Conservation (phyloP, 192 early-diverging fungal genomes). For the Rhizoclosmatium sp. region DNA sequence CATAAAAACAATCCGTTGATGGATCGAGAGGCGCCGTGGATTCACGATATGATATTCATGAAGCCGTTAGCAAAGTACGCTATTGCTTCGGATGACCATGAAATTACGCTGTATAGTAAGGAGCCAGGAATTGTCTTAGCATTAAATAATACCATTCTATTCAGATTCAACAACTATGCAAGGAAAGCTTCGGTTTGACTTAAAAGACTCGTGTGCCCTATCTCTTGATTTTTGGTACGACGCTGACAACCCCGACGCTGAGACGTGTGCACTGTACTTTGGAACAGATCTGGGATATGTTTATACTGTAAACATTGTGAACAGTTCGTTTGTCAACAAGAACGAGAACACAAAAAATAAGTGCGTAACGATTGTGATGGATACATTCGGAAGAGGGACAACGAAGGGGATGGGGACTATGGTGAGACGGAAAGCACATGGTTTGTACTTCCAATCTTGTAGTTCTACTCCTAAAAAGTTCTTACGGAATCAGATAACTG, state of each 20-base stretch:
- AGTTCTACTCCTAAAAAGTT: background rate
- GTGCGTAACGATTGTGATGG: constrained; percentile 38
- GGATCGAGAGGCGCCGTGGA: constrained; percentile 50
- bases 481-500: constrained; percentile 46
- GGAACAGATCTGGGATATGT: constrained; percentile 58
- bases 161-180: constrained; percentile 57
- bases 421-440: constrained; percentile 57
- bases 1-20: constrained; percentile 39
- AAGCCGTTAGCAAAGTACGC: constrained; percentile 51
- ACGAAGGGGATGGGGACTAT: constrained; percentile 41
- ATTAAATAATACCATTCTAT: background rate
- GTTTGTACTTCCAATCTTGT: background rate
- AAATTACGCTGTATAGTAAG: constrained; percentile 59
- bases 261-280: constrained; percentile 50
- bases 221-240: constrained; percentile 47
- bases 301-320: constrained; percentile 47
- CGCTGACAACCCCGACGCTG: constrained; percentile 45
- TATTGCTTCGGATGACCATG: constrained; percentile 59
- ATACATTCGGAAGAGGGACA: constrained; percentile 2
- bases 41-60: constrained; percentile 53
- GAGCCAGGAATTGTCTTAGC: constrained; percentile 16
- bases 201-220: constrained; percentile 50
- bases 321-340: constrained; percentile 39
- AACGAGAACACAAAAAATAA: constrained; percentile 42
- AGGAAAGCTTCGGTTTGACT: constrained; percentile 48